Evolutionary conservation across 805 yeast genomes (phyloP), one percentile per base, ranked within the genome.

Genomic region (Starmerella roubikii): DNA sequence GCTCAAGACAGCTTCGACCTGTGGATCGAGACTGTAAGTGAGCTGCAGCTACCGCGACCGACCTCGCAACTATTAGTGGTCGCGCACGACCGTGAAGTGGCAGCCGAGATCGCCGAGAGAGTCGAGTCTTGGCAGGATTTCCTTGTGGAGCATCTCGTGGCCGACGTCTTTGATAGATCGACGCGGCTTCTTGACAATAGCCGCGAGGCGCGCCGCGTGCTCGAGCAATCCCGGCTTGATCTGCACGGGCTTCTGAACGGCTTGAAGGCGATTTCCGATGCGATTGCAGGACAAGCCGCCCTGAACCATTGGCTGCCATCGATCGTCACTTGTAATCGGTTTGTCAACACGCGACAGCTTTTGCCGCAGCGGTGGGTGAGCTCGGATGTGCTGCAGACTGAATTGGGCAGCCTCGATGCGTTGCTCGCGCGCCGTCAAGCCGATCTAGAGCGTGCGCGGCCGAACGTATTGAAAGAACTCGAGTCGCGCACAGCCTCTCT

Each of bases 81-180:
- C n/a, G n/a, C n/a, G n/a, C n/a, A n/a, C n/a, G n/a, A n/a, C n/a
- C n/a, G n/a, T n/a, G n/a, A n/a, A n/a, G n/a, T n/a, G n/a, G n/a
- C n/a, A n/a, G n/a, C n/a, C n/a, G n/a, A n/a, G n/a, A n/a, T n/a
- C n/a, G n/a, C n/a, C n/a, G n/a, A n/a, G n/a, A 73, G 70, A 48
- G 77, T 71, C 58, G 78, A 75, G 41, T 46, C 53, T 2, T 78
- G 83, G 73, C 78, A 74, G 45, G 61, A 58, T 30, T 64, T 2
- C 52, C 75, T 6, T 31, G 10, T 68, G 7, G 43, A 47, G 1
- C 54, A 54, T 23, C 70, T 75, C 55, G 58, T 72, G 3, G 55
- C 52, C 2, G 49, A 58, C 16, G 21, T 26, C 11, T 4, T 16
- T 20, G 16, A 15, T 7, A n/a, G 16, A 17, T 24, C 39, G 12